Base-by-base conservation (phyloP, 805 yeast genomes). In the Millerozyma acaciae region DNA sequence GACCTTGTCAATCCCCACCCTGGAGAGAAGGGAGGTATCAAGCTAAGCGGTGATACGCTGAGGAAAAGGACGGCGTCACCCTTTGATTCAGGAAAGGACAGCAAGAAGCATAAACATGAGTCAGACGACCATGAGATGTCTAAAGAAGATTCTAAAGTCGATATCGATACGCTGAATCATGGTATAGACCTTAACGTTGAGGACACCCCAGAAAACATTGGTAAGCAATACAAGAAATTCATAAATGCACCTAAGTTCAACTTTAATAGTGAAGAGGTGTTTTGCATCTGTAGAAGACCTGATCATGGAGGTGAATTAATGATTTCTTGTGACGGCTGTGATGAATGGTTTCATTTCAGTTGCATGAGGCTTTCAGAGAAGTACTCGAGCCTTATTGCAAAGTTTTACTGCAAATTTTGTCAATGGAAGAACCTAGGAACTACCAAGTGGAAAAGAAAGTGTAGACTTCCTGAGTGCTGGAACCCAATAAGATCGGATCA, bases 321-420 rank as follows among this genome's bases (percentile, higher is more conserved):
- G 97, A 83, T 89, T n/a, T 86, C 84, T 0, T 88, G 97, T 53
- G 96, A 88, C 53, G 89, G 86, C 5, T 89, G 97, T 58, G 96
- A 87, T 49, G 96, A 86, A 38, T 89, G 97, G 97, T 89, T 72
- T 51, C 97, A 89, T 57, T 85, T 88, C 56, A 63, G 61, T 28
- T 89, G 97, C 53, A 75, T 88, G 70, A 70, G 69, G 33, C 51
- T 87, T 22, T 68, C 78, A 32, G 53, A 52, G 6, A 57, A 64
- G 34, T 72, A 70, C 47, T 68, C 74, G 37, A 65, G 70, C 24
- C 61, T 87, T 32, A 78, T 87, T 8, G 67, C 73, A 29, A 71
- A 73, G 34, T 88, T 73, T 50, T 82, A 65, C 51, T 88, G 97
- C 50, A 81, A 82, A 7, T 76, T 78, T 37, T 88, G 96, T 54